Evolutionary conservation across 306 rosid species (phyloP), one percentile per base, ranked within the genome.

Genomic region (Quercus bicolor): DNA sequence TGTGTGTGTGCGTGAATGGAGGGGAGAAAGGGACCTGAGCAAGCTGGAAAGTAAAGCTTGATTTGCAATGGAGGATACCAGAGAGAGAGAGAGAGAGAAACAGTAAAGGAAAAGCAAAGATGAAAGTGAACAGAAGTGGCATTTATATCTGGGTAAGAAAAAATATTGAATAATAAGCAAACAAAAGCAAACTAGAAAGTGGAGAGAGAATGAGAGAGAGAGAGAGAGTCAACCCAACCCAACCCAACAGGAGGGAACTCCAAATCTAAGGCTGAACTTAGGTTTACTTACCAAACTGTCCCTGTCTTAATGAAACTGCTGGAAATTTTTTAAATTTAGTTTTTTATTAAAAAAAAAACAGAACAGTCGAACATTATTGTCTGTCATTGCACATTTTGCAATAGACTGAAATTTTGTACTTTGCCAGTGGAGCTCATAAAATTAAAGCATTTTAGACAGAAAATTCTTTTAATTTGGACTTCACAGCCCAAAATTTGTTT

Each of bases 11-110:
- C 73, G 84, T 57, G 75, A 77, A 59, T 26, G 6, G 65, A 82
- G 28, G 71, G 24, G 71, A 81, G 82, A 74, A 81, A 53, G 83
- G 90, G 88, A 68, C 87, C 89, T 82, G 71, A 79, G 81, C 89
- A 75, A 90, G 91, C 91, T 89, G 91, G 81, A 92, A 90, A 89
- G 89, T 48, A 80, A 81, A 85, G 87, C 88, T 86, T 89, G 94
- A 89, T 84, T 86, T 87, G 96, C 77, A 90, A 88, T 86, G 94
- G 93, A 88, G 96, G 93, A 90, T 76, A 82, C 75, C 86, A 84
- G 72, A 75, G 80, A 69, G 65, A 80, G 45, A 40, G 45, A 34
- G 80, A 77, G 81, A 81, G 78, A 88, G 92, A 83, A 70, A 87
- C 83, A 85, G 94, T 88, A 84, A 88, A 85, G 97, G 78, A 3